Evolutionary conservation across 192 early-diverging fungal genomes (phyloP).

Genomic region (Entomortierella beljakovae): DNA sequence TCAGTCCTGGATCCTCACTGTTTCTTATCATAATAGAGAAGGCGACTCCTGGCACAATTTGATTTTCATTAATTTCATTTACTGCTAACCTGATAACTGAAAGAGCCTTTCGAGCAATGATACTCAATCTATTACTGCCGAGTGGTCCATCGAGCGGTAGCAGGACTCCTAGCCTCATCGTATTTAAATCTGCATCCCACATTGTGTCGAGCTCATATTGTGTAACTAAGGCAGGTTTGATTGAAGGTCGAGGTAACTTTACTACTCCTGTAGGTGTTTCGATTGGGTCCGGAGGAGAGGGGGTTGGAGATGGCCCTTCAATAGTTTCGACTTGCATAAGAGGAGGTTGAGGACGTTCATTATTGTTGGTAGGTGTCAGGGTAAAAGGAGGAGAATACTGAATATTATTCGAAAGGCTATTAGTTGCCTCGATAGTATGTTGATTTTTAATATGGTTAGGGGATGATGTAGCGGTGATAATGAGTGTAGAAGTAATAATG

Average conservation of each 20-base stretch:
- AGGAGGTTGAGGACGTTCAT: too few relatives aligned
- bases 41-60: constrained; percentile 48
- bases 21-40: constrained; percentile 27
- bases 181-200: constrained; percentile 21
- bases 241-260: constrained; percentile 11
- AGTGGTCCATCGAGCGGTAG: not conserved
- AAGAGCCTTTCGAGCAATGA: constrained; percentile 14
- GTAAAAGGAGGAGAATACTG: not conserved
- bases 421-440: not conserved
- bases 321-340: too few relatives aligned
- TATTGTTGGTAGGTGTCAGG: too few relatives aligned
- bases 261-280: not conserved
- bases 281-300: not conserved
- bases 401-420: not conserved
- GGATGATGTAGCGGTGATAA: not conserved
- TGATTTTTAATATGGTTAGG: not conserved
- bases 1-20: constrained; percentile 21
- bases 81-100: constrained; percentile 58
- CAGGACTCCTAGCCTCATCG: constrained; percentile 21
- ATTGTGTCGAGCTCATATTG: constrained; percentile 35
- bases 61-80: constrained; percentile 51
- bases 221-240: constrained; percentile 25
- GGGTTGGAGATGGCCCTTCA: not conserved
- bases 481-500: not conserved
- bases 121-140: not conserved